Percentiles rank a stretch among this genome's conserved stretches.
Evolutionary conservation across 2,329 filamentous ascomycete species (phyloP).

Genomic region (Geosmithia morbida): DNA sequence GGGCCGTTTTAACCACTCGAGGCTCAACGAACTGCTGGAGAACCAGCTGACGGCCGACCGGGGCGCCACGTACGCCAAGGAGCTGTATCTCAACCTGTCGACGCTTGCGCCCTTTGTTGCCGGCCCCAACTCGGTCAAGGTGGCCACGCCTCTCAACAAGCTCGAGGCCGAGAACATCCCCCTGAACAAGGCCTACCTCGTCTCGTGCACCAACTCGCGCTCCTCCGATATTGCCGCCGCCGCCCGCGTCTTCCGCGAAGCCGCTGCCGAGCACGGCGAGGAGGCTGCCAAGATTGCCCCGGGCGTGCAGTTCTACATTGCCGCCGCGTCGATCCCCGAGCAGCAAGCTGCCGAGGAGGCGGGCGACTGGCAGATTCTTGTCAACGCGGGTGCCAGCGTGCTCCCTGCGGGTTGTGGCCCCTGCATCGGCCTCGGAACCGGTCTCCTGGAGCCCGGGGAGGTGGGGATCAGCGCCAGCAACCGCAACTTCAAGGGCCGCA

Average conservation of each 20-base stretch:
- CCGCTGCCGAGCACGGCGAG: constrained; percentile 46
- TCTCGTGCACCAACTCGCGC: constrained; percentile 81
- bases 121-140: constrained; percentile 80
- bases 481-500: constrained; percentile 82
- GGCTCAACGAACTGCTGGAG: constrained; percentile 56
- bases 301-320: constrained; percentile 77
- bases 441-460: constrained; percentile 72
- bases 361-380: constrained; percentile 73
- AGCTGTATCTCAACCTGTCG: constrained; percentile 66
- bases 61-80: constrained; percentile 70
- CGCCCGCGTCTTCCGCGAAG: constrained; percentile 72
- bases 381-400: constrained; percentile 63
- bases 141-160: constrained; percentile 62
- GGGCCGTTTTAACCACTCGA: constrained; percentile 54
- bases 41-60: constrained; percentile 57
- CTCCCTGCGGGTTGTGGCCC: constrained; percentile 66
- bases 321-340: constrained; percentile 68
- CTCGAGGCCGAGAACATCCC: constrained; percentile 62
- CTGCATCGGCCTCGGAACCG: constrained; percentile 67
- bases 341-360: constrained; percentile 63
- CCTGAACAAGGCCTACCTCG: constrained; percentile 64
- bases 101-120: constrained; percentile 72
- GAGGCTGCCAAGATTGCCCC: constrained; percentile 54
- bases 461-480: constrained; percentile 75
- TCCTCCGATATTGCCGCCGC: constrained; percentile 70